Conservation (phyloP, 176 grass and related monocot genomes). For the Aegilops speltoides region DNA sequence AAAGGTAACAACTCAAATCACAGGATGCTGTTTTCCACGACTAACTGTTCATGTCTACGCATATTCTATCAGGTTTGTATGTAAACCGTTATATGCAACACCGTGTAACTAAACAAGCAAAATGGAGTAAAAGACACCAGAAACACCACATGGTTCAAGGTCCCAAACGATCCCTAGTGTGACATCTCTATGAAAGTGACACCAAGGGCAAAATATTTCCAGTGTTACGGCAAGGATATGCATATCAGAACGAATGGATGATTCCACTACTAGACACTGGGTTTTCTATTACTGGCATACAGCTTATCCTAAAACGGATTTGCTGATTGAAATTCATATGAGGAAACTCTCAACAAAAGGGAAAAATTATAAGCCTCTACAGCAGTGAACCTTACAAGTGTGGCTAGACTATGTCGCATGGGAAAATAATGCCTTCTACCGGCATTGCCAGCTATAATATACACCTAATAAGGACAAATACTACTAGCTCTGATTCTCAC, state of each 20-base stretch:
- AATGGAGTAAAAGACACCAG: slow-evolving; percentile 2
- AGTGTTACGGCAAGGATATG: neutral
- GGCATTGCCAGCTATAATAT: neutral
- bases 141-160: neutral
- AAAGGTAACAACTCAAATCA: slow-evolving; percentile 17
- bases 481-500: slow-evolving; percentile 41
- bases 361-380: neutral
- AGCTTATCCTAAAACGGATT: neutral
- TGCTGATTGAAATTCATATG: neutral
- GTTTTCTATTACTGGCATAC: neutral
- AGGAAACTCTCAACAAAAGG: neutral
- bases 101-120: neutral
- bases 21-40: neutral
- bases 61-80: neutral
- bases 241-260: neutral
- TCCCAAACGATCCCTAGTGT: neutral
- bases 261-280: neutral
- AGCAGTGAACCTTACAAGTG: neutral
- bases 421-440: neutral
- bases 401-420: neutral
- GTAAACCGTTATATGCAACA: neutral
- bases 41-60: neutral
- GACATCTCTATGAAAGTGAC: neutral
- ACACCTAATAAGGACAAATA: slow-evolving; percentile 9
- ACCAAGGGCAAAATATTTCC: neutral